These are phyloP conservation scores for Microstegium vimineum DNA, from an alignment of 176 grass and related monocot genomes.

Conservation along the genomic window DNA sequence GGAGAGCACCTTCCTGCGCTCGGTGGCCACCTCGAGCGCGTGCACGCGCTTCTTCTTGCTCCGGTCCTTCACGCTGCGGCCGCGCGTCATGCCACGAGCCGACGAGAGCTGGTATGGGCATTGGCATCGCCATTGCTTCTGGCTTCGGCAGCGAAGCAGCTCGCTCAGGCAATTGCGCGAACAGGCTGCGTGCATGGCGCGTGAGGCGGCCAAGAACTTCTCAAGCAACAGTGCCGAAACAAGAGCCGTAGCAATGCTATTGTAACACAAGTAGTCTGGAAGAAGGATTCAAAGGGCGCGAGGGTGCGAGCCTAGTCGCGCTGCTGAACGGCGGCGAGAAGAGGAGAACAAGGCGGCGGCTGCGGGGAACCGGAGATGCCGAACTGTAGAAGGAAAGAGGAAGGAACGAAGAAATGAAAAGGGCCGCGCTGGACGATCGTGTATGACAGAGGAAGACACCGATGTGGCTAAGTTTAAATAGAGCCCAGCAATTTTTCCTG, in stretches of 20 bases:
- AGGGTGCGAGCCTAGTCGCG: not conserved
- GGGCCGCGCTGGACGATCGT: not conserved
- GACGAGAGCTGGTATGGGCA: constrained; percentile 8
- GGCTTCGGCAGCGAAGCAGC: not conserved
- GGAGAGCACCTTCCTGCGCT: constrained; percentile 70
- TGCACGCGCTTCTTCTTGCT: constrained; percentile 80
- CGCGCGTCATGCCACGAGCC: constrained; percentile 53
- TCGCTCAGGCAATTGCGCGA: constrained; percentile 39
- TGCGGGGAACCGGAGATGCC: not conserved
- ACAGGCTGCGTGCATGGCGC: constrained; percentile 35
- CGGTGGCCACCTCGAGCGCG: constrained; percentile 60
- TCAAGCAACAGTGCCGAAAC: fast-evolving
- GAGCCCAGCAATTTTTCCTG: not conserved
- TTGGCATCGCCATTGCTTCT: not conserved
- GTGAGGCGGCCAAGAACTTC: not conserved
- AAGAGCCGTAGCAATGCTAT: not conserved
- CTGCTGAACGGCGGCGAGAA: not conserved
- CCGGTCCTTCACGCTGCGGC: constrained; percentile 55
- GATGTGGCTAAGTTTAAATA: not conserved
- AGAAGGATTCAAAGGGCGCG: no score
- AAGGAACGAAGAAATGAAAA: not conserved
- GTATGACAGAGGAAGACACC: not conserved
- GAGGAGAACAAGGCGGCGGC: not conserved
- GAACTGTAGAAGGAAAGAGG: not conserved
- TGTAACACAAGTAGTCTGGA: not conserved